Base-by-base conservation (phyloP, 2,329 filamentous ascomycete species). In the Ascochyta koolunga region DNA sequence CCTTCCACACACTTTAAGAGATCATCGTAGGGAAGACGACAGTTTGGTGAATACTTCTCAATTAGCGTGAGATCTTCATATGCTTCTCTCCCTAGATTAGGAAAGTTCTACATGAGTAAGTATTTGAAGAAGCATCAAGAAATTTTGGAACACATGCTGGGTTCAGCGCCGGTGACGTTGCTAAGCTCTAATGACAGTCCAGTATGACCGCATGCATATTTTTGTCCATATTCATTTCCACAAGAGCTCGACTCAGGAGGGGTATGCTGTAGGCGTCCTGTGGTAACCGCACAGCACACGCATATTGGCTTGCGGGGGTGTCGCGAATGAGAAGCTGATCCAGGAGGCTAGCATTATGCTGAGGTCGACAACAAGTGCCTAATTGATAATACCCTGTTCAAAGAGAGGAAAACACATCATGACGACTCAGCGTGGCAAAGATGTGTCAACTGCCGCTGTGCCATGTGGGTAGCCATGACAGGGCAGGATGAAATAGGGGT, bases 151-250 rank as follows among this genome's bases (percentile, higher is more conserved):
- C 27, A 29, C 3, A 15, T 25, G 6, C 9, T 10, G 9, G 9
- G 11, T 21, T n/a, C 5, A 48, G 58, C 36, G 36, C 36, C 55
- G 43, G 58, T 59, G 45, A 54, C 27, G 39, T 56, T 49, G 53
- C 53, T 59, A 41, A 25, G 24, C 27, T 51, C 25, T 16, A 21
- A 31, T 13, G 32, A 38, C 24, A 19, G 22, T 31, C 22, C 35
- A 39, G 25, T 32, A 32, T 8, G 27, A n/a, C 39, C 24, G 21
- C 35, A 44, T 32, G 39, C 39, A 49, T 38, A 39, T 44, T 45
- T 54, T 66, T 66, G 70, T 68, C 59, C 60, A 49, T 54, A 36
- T 51, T 69, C 65, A 68, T 71, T 54, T 68, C 65, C 67, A 58
- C 45, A 25, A 10, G 15, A n/a, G 15, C 2, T 21, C 10, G 5